Evolutionary conservation across 2,329 filamentous ascomycete genomes (phyloP).

Genomic region (Daldinia sp.): DNA sequence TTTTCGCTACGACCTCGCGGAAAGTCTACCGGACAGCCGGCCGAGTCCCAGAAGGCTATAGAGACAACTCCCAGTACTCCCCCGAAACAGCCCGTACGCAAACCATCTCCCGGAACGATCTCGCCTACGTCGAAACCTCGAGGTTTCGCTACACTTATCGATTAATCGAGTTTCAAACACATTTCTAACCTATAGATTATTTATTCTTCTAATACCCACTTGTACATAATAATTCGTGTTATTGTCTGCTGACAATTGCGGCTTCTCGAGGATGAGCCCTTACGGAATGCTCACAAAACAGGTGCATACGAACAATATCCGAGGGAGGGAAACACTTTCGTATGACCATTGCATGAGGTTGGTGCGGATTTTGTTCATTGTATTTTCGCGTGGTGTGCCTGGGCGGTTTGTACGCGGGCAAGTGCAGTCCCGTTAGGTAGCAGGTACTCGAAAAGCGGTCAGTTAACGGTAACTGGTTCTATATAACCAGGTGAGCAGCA

Average conservation of each 20-base stretch:
- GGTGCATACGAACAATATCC: not conserved
- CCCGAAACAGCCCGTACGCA: constrained; percentile 25
- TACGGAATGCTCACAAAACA: constrained; percentile 1
- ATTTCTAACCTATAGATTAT: not conserved
- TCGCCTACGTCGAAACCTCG: constrained; percentile 45
- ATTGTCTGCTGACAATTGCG: not conserved
- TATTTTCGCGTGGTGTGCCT: not conserved
- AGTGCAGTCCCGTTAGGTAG: not conserved
- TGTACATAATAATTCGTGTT: constrained; percentile 20
- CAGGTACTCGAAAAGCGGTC: not conserved
- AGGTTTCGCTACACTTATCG: constrained; percentile 43
- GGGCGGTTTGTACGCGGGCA: not conserved
- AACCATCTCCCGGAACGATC: constrained; percentile 37
- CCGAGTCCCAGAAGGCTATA: constrained; percentile 20
- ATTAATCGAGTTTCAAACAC: constrained; percentile 18
- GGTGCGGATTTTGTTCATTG: not conserved
- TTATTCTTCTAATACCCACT: not conserved
- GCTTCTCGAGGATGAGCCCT: not conserved
- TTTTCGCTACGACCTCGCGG: constrained; percentile 44
- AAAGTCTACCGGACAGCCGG: constrained; percentile 24
- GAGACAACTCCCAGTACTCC: constrained; percentile 41
- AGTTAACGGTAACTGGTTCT: not conserved
- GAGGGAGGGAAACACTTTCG: not conserved
- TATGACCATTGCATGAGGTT: not conserved
- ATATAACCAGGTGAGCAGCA: not conserved